phyloP scores from a whole-genome alignment of 495 filamentous ascomycete genomes.

The Annulohypoxylon moriforme region DNA sequence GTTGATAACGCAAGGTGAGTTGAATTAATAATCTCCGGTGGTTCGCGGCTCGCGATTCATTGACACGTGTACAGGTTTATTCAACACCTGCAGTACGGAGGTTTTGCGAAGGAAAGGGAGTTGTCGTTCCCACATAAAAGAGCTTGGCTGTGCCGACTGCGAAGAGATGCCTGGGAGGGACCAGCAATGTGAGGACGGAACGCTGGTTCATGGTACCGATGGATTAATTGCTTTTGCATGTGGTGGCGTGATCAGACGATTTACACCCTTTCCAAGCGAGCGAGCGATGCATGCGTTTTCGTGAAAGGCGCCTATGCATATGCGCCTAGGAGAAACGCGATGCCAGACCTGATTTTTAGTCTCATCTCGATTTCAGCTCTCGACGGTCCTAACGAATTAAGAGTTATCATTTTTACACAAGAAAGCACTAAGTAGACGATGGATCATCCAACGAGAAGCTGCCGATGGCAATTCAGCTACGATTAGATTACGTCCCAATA shows the following conservation, averaged over 20 bases:
- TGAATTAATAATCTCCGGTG: neutral
- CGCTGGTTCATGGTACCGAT: constrained; percentile 9
- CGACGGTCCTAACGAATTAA: neutral
- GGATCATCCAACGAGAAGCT: neutral
- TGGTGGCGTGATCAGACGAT: constrained; percentile 16
- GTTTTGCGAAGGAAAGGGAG: constrained; percentile 91
- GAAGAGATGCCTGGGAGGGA: constrained; percentile 83
- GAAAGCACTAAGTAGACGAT: neutral
- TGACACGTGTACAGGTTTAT: constrained; percentile 71
- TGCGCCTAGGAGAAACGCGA: constrained; percentile 21
- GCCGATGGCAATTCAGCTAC: neutral
- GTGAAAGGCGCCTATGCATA: constrained; percentile 22
- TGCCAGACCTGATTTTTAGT: constrained; percentile 18
- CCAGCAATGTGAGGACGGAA: constrained; percentile 69
- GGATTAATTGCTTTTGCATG: constrained; percentile 24
- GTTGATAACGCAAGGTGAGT: constrained; percentile 90
- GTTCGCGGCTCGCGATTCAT: constrained; percentile 8
- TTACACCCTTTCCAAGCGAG: neutral
- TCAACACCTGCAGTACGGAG: constrained; percentile 74
- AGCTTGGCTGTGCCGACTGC: constrained; percentile 84
- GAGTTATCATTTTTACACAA: neutral
- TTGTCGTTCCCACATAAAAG: constrained; percentile 94
- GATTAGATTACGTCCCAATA: neutral
- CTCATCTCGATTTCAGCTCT: constrained; percentile 7
- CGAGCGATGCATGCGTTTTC: constrained; percentile 12